Conservation (phyloP, 2,329 filamentous ascomycete genomes). For the Pseudogymnoascus sp. region DNA sequence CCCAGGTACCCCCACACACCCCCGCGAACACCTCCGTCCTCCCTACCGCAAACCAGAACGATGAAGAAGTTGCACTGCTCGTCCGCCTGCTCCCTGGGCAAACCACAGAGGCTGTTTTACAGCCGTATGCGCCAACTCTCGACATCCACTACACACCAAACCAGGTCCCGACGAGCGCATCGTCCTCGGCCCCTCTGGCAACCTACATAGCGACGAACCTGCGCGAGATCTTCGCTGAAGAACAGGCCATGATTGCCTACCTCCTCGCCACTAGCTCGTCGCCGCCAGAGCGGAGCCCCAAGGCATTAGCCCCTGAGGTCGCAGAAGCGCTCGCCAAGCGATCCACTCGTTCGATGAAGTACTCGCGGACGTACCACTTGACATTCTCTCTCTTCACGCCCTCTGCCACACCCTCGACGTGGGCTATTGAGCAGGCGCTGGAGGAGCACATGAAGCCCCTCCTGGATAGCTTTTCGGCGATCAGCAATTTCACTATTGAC, state of each 20-base stretch:
- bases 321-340: conserved; percentile 58
- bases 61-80: conserved; percentile 55
- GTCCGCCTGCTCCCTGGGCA: conserved; percentile 64
- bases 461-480: conserved; percentile 68
- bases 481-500: conserved; percentile 93
- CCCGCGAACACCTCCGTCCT: conserved; percentile 23
- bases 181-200: conserved; percentile 67
- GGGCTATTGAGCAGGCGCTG: conserved; percentile 83
- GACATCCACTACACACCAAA: conserved; percentile 71
- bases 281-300: conserved; percentile 42
- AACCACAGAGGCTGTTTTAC: conserved; percentile 54
- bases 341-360: conserved; percentile 79
- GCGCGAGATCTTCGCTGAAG: conserved; percentile 73
- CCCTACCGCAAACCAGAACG: conserved; percentile 25
- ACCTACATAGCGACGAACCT: conserved; percentile 74
- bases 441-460: conserved; percentile 76
- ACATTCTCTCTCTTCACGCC: conserved; percentile 93
- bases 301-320: conserved; percentile 44
- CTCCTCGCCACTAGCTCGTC: conserved; percentile 57
- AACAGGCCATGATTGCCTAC: conserved; percentile 78
- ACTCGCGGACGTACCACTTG: conserved; percentile 88
- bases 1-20: conserved; percentile 25
- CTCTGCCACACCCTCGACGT: conserved; percentile 69
- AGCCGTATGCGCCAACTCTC: conserved; percentile 63
- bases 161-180: conserved; percentile 59